Conservation (phyloP, 2,329 filamentous ascomycete species). For the Emmonsia crescens region DNA sequence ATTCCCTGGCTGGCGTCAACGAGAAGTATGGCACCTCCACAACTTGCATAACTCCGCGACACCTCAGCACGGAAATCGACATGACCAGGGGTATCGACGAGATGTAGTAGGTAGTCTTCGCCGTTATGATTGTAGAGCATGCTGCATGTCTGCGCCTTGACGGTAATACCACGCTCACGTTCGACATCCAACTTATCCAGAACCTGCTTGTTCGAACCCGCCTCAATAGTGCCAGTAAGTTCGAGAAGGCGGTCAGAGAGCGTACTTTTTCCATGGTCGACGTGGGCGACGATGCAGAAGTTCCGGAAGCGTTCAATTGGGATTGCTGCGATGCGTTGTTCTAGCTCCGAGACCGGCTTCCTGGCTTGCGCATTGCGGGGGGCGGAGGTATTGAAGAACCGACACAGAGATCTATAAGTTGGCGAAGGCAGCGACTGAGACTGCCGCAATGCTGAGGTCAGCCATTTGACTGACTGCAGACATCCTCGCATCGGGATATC, state of each 20-base stretch:
- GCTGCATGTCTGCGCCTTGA: slow-evolving; percentile 96
- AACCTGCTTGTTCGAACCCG: slow-evolving; percentile 85
- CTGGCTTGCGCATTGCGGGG: slow-evolving; percentile 11
- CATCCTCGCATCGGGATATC: slow-evolving; percentile 37
- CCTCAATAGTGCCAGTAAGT: slow-evolving; percentile 81
- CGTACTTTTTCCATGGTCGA: slow-evolving; percentile 97
- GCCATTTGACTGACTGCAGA: slow-evolving; percentile 37
- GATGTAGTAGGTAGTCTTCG: slow-evolving; percentile 81
- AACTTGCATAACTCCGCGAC: slow-evolving; percentile 88
- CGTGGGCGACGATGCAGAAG: slow-evolving; percentile 97
- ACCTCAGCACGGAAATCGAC: slow-evolving; percentile 97
- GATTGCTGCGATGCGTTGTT: slow-evolving; percentile 44
- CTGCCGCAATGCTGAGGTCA: slow-evolving; percentile 30
- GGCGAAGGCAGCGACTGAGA: slow-evolving; percentile 17
- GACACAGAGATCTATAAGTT: slow-evolving; percentile 6
- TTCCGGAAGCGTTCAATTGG: slow-evolving; percentile 58
- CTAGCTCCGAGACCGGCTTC: slow-evolving; percentile 39
- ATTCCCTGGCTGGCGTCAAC: slow-evolving; percentile 95
- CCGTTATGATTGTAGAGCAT: slow-evolving; percentile 89
- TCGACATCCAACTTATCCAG: slow-evolving; percentile 96
- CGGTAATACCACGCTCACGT: slow-evolving; percentile 88
- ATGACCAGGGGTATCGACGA: slow-evolving; percentile 94
- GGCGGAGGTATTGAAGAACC: slow-evolving; percentile 24
- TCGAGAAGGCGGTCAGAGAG: slow-evolving; percentile 87
- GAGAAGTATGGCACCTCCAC: slow-evolving; percentile 80